These are phyloP conservation scores for Talaromyces adpressus DNA, from an alignment of 495 filamentous ascomycete genomes.

Conservation along the genomic window DNA sequence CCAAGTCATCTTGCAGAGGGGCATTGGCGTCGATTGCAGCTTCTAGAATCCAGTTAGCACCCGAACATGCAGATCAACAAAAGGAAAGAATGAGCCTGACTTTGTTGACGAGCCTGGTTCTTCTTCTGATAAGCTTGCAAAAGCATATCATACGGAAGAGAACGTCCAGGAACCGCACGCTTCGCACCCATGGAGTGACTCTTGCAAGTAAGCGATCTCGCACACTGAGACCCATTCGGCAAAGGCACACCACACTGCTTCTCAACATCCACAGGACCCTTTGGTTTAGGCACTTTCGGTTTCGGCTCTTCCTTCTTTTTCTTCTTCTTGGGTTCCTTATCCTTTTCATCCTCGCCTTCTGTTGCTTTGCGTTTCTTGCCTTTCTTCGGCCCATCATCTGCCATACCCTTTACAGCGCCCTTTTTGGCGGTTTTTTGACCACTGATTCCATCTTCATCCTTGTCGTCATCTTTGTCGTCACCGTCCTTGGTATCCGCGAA, in stretches of 20 bases:
- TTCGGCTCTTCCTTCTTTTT: conserved; percentile 89
- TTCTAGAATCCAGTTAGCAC: conserved; percentile 42
- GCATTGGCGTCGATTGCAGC: conserved; percentile 90
- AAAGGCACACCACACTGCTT: conserved; percentile 91
- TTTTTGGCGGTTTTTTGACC: conserved; percentile 65
- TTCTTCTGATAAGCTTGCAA: conserved; percentile 95
- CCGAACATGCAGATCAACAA: neutral
- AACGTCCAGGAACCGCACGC: conserved; percentile 79
- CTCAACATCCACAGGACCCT: conserved; percentile 95
- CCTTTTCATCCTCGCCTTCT: conserved; percentile 63
- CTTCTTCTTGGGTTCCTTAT: conserved; percentile 79
- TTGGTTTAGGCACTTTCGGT: conserved; percentile 77
- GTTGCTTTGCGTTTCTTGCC: conserved; percentile 87
- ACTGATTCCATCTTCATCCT: conserved; percentile 33
- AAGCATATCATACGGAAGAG: conserved; percentile 90
- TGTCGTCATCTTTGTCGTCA: conserved; percentile 47
- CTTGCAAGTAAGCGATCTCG: conserved; percentile 90
- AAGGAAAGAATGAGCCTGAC: conserved; percentile 28
- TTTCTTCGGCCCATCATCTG: conserved; percentile 57
- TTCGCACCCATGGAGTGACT: conserved; percentile 96
- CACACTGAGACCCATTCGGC: conserved; percentile 79
- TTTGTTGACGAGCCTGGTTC: conserved; percentile 96
- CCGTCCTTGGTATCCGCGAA: conserved; percentile 51
- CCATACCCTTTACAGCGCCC: conserved; percentile 55
- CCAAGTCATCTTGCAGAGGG: conserved; percentile 76